Conservation (phyloP, 108 stramenopile species). For the Ochromonas danica region DNA sequence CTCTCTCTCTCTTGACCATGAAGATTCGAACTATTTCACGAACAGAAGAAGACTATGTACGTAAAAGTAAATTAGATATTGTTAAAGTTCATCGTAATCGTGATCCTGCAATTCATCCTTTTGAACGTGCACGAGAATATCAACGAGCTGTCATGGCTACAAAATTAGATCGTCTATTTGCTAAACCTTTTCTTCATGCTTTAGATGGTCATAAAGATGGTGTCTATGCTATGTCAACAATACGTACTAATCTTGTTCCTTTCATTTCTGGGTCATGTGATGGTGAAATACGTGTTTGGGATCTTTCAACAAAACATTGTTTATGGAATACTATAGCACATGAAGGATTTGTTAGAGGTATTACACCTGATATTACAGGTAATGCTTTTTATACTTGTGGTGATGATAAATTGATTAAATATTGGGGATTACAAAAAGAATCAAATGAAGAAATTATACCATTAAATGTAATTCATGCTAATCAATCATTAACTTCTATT, state of each 20-base stretch:
- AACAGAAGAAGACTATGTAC: constrained; percentile 51
- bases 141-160: constrained; percentile 84
- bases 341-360: constrained; percentile 54
- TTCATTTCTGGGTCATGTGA: constrained; percentile 87
- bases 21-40: constrained; percentile 61
- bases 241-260: constrained; percentile 70
- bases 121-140: constrained; percentile 70
- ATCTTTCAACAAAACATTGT: constrained; percentile 71
- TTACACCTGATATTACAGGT: constrained; percentile 64
- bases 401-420: constrained; percentile 78
- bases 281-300: constrained; percentile 89
- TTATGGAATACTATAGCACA: constrained; percentile 72
- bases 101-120: constrained; percentile 57
- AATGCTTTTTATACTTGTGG: constrained; percentile 81
- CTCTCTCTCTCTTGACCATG: too few species aligned
- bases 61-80: constrained; percentile 54
- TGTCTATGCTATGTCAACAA: constrained; percentile 69
- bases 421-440: constrained; percentile 58
- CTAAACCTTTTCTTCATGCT: constrained; percentile 77
- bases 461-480: constrained; percentile 42
- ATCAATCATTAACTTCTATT: constrained; percentile 72
- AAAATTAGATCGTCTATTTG: constrained; percentile 96
- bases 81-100: constrained; percentile 55
- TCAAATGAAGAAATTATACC: not conserved
- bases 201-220: constrained; percentile 90